Conservation (phyloP, 2,329 filamentous ascomycete species). For the Cephalotrichum gorgonifer region DNA sequence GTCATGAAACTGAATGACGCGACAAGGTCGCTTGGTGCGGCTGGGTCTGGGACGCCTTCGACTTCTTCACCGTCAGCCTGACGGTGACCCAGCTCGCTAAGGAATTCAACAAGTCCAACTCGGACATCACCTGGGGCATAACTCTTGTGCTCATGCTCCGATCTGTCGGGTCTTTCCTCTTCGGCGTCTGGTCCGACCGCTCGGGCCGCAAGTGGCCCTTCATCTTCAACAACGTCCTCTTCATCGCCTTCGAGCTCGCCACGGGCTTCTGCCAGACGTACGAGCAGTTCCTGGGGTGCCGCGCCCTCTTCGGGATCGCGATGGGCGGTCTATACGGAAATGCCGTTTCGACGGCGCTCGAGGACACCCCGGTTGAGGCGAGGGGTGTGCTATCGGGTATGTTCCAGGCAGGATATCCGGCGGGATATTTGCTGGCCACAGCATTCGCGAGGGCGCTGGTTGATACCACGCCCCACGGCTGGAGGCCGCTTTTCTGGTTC, state of each 20-base stretch:
- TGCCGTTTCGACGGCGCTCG: constrained; percentile 67
- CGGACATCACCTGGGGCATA: constrained; percentile 64
- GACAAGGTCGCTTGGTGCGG: too few species aligned
- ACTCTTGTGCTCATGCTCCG: constrained; percentile 65
- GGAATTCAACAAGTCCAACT: constrained; percentile 42
- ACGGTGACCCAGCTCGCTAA: constrained; percentile 56
- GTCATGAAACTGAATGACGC: too few species aligned
- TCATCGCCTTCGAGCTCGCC: constrained; percentile 55
- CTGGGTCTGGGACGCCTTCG: constrained; percentile 76
- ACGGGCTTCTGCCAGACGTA: constrained; percentile 70
- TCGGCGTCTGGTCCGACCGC: constrained; percentile 68
- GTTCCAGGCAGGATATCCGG: constrained; percentile 62
- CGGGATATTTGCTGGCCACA: constrained; percentile 52
- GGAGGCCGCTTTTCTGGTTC: constrained; percentile 86
- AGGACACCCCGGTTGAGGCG: constrained; percentile 58
- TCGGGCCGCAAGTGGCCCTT: constrained; percentile 79
- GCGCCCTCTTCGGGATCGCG: constrained; percentile 66
- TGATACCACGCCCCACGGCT: constrained; percentile 66
- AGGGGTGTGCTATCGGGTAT: constrained; percentile 68
- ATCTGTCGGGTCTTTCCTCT: constrained; percentile 63
- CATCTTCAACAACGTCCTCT: constrained; percentile 67
- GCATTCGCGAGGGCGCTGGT: constrained; percentile 58
- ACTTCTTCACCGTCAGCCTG: constrained; percentile 72
- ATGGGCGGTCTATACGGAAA: constrained; percentile 79
- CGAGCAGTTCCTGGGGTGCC: constrained; percentile 59